Percentiles rank a stretch among this genome's conserved stretches.
Conservation (phyloP, 225 moss, liverwort and hornwort species). For the Marchantia paleacea region DNA sequence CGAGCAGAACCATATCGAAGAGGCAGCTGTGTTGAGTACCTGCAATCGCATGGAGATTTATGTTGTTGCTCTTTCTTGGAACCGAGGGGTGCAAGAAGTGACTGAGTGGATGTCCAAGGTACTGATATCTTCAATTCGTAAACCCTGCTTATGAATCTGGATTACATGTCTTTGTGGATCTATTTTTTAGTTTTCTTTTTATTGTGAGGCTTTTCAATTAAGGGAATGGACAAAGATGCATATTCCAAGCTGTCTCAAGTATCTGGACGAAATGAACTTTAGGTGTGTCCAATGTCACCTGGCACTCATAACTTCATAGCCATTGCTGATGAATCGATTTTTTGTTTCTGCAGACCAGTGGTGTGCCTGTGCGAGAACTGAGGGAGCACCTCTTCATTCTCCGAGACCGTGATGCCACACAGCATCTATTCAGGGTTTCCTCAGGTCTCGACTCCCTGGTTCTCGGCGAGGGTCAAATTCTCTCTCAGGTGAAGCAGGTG, state of each 20-base stretch:
- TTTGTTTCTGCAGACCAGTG: constrained; percentile 38
- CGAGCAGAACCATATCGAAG: constrained; percentile 47
- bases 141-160: not conserved
- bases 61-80: constrained; percentile 52
- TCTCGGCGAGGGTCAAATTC: constrained; percentile 49
- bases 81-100: constrained; percentile 49
- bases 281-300: not conserved
- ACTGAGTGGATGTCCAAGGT: constrained; percentile 56
- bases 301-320: no score
- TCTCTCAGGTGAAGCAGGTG: constrained; percentile 81
- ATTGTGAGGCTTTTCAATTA: not conserved
- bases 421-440: constrained; percentile 48
- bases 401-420: constrained; percentile 45
- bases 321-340: not conserved
- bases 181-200: not conserved
- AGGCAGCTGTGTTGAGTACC: constrained; percentile 51
- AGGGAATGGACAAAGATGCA: no score
- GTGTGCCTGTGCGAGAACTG: constrained; percentile 33
- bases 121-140: not conserved
- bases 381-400: constrained; percentile 50
- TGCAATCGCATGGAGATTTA: constrained; percentile 59
- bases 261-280: not conserved
- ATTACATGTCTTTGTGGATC: not conserved
- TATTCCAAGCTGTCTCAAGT: no score
- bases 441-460: constrained; percentile 53